phyloP scores from a whole-genome alignment of 306 rosid genomes.

The Trifolium pratense region DNA sequence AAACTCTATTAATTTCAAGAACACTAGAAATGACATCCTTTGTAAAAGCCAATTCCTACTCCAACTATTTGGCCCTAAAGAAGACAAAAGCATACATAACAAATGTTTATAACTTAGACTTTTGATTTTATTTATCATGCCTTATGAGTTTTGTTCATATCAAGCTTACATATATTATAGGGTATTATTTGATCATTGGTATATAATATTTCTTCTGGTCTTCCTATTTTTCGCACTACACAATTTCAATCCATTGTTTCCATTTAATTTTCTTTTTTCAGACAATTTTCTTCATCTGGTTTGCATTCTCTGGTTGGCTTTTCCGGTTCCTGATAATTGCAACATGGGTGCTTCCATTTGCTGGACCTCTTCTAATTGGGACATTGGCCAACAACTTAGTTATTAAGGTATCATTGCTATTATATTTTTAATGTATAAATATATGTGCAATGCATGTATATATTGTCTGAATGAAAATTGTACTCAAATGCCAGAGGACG shows the following conservation, averaged over 20 bases:
- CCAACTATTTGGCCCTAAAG: neutral
- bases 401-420: conserved; percentile 67
- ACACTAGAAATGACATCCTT: neutral
- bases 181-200: neutral
- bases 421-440: conserved; percentile 14
- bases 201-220: neutral
- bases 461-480: neutral
- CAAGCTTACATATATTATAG: neutral
- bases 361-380: conserved; percentile 93
- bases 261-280: conserved; percentile 44
- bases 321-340: conserved; percentile 77
- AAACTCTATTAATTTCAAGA: neutral
- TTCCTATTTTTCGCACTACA: conserved; percentile 6
- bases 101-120: neutral
- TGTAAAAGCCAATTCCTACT: neutral
- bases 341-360: conserved; percentile 90
- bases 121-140: neutral
- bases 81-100: neutral
- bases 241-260: neutral
- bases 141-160: conserved; percentile 5
- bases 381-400: conserved; percentile 77
- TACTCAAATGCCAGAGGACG: neutral
- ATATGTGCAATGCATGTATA: neutral
- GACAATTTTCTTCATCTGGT: conserved; percentile 96
- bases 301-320: conserved; percentile 96